Conservation (phyloP, 202 grass and related monocot genomes). For the Eragrostis tef region DNA sequence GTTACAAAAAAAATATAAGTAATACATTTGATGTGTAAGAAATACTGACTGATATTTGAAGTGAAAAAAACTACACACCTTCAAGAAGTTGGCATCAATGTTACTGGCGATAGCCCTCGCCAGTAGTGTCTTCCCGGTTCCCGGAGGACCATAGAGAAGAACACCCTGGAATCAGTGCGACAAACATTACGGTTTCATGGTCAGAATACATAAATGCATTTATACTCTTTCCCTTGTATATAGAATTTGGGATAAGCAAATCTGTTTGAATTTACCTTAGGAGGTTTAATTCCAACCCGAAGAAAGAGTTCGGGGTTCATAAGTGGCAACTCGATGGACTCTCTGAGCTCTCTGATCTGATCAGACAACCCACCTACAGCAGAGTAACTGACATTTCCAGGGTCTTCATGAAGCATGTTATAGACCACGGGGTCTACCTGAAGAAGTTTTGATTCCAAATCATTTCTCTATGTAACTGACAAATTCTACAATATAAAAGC, state of each 20-base stretch:
- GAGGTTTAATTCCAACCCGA: slow-evolving; percentile 96
- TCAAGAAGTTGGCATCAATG: slow-evolving; percentile 97
- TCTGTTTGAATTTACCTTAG: slow-evolving; percentile 65
- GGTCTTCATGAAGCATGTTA: slow-evolving; percentile 99
- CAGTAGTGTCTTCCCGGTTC: slow-evolving; percentile 93
- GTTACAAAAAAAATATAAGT: slow-evolving; percentile 46
- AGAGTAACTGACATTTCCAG: slow-evolving; percentile 99
- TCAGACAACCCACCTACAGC: slow-evolving; percentile 94
- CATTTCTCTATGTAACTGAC: slow-evolving; percentile 10
- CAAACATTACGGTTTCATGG: slow-evolving; percentile 13
- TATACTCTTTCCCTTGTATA: background rate
- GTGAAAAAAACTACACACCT: slow-evolving; percentile 55
- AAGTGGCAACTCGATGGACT: slow-evolving; percentile 95
- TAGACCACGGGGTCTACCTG: slow-evolving; percentile 98
- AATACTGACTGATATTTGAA: background rate
- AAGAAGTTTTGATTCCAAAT: slow-evolving; percentile 15
- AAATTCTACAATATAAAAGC: background rate
- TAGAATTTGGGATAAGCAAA: slow-evolving; percentile 7
- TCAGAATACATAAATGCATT: slow-evolving; percentile 13
- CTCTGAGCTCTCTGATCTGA: slow-evolving; percentile 96
- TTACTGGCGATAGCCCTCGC: slow-evolving; percentile 99
- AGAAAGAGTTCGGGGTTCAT: slow-evolving; percentile 98
- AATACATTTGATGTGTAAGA: slow-evolving; percentile 7
- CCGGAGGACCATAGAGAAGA: slow-evolving; percentile 93
- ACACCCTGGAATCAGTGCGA: slow-evolving; percentile 68